These are phyloP conservation scores for Pichia terricola DNA, from an alignment of 1,139 yeast species.

Conservation along the genomic window DNA sequence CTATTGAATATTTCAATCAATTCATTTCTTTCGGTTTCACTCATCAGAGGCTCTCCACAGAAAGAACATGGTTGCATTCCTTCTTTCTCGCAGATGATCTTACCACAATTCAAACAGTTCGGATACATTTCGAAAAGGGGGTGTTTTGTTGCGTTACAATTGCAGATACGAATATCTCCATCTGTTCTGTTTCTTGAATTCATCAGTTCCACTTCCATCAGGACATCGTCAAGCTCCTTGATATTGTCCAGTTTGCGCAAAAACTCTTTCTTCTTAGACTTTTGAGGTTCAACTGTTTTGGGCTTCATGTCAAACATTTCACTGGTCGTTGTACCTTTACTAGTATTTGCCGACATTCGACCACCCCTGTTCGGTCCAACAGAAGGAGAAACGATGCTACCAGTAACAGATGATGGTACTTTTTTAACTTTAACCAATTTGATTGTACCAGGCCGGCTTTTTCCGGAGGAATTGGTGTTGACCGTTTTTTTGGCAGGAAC, in stretches of 20 bases:
- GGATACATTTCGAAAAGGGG: conserved; percentile 87
- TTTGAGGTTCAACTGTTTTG: conserved; percentile 10
- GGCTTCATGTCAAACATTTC: conserved; percentile 22
- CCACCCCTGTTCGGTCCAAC: conserved; percentile 1
- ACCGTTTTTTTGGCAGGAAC: background rate
- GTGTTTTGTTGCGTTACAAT: conserved; percentile 79
- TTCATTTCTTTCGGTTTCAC: conserved; percentile 48
- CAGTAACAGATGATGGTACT: background rate
- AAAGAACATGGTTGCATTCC: conserved; percentile 83
- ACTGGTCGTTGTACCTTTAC: conserved; percentile 19
- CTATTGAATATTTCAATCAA: conserved; percentile 42
- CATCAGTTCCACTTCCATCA: conserved; percentile 37
- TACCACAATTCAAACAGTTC: conserved; percentile 90
- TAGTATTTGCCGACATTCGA: conserved; percentile 7
- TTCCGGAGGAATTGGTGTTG: background rate
- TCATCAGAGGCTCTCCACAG: conserved; percentile 64
- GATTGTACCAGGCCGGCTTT: conserved; percentile 1
- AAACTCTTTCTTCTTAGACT: conserved; percentile 10
- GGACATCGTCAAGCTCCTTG: conserved; percentile 42
- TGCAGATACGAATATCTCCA: conserved; percentile 34
- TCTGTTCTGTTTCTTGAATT: conserved; percentile 7
- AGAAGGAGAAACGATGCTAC: background rate
- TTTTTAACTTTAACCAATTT: conserved; percentile 4
- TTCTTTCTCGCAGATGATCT: conserved; percentile 80
- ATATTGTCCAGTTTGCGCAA: conserved; percentile 32